phyloP scores from a whole-genome alignment of 2,329 filamentous ascomycete genomes.

The Ophiostoma sp. region DNA sequence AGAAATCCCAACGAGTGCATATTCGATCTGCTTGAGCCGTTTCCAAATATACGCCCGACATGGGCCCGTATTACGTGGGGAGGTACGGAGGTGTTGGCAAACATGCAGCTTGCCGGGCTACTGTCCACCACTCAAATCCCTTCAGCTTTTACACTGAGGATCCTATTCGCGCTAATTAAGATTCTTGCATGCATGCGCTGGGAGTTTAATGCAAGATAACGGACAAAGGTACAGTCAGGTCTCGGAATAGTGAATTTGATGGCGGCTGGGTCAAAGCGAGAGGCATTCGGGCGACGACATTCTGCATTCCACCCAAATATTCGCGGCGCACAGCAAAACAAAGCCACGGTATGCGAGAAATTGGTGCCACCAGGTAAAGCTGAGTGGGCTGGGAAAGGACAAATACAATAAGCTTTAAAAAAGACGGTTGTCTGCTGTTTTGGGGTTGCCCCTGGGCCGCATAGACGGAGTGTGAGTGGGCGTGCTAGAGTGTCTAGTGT shows the following conservation, averaged over 20 bases:
- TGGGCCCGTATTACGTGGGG: slow-evolving; percentile 13
- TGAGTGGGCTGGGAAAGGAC: not conserved
- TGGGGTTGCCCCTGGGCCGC: not conserved
- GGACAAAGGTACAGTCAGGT: not conserved
- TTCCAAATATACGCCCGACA: slow-evolving; percentile 10
- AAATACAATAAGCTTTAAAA: not conserved
- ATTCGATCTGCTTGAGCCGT: not conserved
- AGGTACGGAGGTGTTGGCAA: not conserved
- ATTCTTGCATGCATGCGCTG: not conserved
- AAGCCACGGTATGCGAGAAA: not conserved
- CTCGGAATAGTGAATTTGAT: not conserved
- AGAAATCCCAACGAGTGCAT: not conserved
- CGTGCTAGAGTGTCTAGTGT: not conserved
- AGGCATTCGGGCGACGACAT: not conserved
- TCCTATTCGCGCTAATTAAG: not conserved
- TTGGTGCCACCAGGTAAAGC: not conserved
- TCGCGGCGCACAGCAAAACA: not conserved
- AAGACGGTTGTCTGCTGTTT: not conserved
- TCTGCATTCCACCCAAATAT: not conserved
- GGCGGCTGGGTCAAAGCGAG: not conserved
- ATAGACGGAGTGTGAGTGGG: not conserved
- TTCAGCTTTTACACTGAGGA: not conserved
- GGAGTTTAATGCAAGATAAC: not conserved
- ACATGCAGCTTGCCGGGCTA: not conserved
- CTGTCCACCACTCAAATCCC: not conserved